Conservation (phyloP, 2,329 filamentous ascomycete species). For the Thielaviopsis cerberus region DNA sequence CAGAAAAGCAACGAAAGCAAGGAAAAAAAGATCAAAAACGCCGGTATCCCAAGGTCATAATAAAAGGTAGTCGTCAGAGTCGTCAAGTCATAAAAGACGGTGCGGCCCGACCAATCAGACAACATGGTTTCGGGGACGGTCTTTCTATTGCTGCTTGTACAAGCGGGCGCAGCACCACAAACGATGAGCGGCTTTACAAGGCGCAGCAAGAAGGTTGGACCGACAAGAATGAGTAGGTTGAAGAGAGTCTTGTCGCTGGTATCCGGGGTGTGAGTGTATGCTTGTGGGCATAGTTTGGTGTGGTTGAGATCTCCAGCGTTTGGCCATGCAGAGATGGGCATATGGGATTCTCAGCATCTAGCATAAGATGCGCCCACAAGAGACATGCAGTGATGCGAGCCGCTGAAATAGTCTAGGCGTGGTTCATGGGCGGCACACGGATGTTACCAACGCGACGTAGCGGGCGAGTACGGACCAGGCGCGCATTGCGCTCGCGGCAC, state of each 20-base stretch:
- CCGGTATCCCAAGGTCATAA: background rate
- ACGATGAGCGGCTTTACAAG: background rate
- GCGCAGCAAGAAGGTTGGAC: too few species aligned
- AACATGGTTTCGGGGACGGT: background rate
- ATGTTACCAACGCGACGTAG: slow-evolving; percentile 6
- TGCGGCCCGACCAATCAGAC: background rate
- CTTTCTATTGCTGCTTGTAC: background rate
- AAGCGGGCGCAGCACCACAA: background rate
- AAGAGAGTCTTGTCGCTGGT: too few species aligned
- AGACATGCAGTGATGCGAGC: background rate
- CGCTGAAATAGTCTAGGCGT: background rate
- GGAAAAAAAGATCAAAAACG: background rate
- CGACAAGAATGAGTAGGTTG: too few species aligned
- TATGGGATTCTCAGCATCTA: too few species aligned
- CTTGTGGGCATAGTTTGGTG: too few species aligned
- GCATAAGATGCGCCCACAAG: too few species aligned
- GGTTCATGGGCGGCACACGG: slow-evolving; percentile 8
- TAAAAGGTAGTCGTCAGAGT: background rate
- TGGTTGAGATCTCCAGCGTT: too few species aligned
- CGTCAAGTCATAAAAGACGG: background rate
- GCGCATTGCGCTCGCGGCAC: slow-evolving; percentile 14
- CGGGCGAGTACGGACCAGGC: slow-evolving; percentile 7
- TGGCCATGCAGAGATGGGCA: too few species aligned
- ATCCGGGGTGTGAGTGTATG: too few species aligned
- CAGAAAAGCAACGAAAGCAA: background rate